Evolutionary conservation across 2,329 filamentous ascomycete species (phyloP).

Genomic region (Davidsoniella virescens): DNA sequence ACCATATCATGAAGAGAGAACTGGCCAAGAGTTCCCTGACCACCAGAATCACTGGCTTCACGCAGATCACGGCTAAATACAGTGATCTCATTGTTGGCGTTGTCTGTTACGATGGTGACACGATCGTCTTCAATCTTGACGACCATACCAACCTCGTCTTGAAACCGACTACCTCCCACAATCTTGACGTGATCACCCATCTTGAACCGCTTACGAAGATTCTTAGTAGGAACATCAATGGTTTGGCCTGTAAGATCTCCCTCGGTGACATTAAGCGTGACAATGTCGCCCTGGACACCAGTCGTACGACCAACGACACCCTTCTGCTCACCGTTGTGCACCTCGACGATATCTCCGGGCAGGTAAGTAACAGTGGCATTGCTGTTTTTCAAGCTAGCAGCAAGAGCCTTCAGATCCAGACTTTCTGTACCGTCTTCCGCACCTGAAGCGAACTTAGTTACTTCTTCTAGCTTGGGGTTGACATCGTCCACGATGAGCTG

Average conservation of each 20-base stretch:
- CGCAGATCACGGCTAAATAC: constrained; percentile 96
- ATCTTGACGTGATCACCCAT: constrained; percentile 97
- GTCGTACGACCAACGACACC: constrained; percentile 75
- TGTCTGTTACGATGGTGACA: constrained; percentile 84
- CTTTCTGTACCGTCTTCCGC: constrained; percentile 87
- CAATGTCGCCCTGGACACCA: constrained; percentile 79
- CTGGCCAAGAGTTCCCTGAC: constrained; percentile 68
- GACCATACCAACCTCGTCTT: constrained; percentile 93
- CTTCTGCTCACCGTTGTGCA: constrained; percentile 88
- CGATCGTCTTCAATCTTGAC: constrained; percentile 85
- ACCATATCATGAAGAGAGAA: constrained; percentile 89
- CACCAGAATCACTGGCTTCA: constrained; percentile 82
- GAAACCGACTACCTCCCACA: constrained; percentile 84
- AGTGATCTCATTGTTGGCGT: constrained; percentile 82
- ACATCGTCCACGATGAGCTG: constrained; percentile 75
- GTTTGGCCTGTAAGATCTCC: constrained; percentile 67
- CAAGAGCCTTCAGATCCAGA: constrained; percentile 77
- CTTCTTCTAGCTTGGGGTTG: constrained; percentile 83
- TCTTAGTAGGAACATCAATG: constrained; percentile 85
- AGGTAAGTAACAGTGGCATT: constrained; percentile 71
- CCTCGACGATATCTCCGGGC: constrained; percentile 89
- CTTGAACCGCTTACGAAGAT: constrained; percentile 79
- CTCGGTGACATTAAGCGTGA: constrained; percentile 71
- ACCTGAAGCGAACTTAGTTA: constrained; percentile 81
- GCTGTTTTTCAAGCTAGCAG: constrained; percentile 74